Evolutionary conservation across 768 basidiomycete genomes (phyloP), one percentile per base, ranked within the genome.

Genomic region (Leucosporidium creatinivorum): DNA sequence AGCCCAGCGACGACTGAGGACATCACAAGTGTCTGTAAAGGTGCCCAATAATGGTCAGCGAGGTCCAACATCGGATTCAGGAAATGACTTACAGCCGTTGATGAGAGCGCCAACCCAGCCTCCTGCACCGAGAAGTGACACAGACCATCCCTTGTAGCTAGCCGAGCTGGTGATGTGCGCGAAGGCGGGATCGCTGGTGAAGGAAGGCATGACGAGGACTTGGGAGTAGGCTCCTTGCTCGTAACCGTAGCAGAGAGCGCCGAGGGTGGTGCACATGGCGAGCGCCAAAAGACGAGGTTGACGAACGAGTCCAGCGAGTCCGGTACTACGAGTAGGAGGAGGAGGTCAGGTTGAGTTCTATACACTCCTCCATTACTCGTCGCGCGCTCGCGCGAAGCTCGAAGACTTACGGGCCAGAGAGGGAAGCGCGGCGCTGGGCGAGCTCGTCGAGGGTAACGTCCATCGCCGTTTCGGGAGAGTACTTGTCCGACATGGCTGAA

Each of bases 351-450:
- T n/a, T n/a, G n/a, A n/a, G n/a, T n/a, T n/a, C n/a, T n/a, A n/a
- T n/a, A n/a, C n/a, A n/a, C n/a, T n/a, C n/a, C n/a, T n/a, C n/a
- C n/a, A n/a, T n/a, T n/a, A n/a, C n/a, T n/a, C n/a, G n/a, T n/a
- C n/a, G n/a, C n/a, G n/a, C n/a, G n/a, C n/a, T n/a, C n/a, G n/a
- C n/a, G n/a, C n/a, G n/a, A n/a, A n/a, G n/a, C n/a, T n/a, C n/a
- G n/a, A n/a, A n/a, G 52, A 54, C 52, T 54, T 26, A 54, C 52
- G 52, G 52, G 28, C 52, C 52, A 54, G 52, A 54, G n/a, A 54
- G 52, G 26, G n/a, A 25, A 6, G 25, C 15, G 23, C 52, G 52
- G 25, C 52, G 23, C 10, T 6, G 10, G 10, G 28, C 28, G n/a
- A 54, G 52, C 52, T 54, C 52, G 6, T 54, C 25, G 25, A 54